A percentile compares a stretch with the other conserved stretches of the same genome.
Evolutionary conservation across 306 rosid species (phyloP).

Genomic region (Quercus wislizeni): DNA sequence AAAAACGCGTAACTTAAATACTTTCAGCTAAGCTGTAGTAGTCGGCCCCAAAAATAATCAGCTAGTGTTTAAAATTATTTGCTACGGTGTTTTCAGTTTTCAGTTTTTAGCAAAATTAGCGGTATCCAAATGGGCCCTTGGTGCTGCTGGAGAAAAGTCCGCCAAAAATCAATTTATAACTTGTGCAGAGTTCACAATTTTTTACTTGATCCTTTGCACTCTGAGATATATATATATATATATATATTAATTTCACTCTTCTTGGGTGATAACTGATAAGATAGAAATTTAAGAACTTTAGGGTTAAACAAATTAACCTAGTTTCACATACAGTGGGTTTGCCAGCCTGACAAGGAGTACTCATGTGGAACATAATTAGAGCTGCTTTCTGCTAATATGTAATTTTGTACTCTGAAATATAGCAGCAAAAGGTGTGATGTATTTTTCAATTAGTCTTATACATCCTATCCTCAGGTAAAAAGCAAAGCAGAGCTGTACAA

Average conservation of each 20-base stretch:
- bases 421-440: background rate
- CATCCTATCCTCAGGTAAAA: slow-evolving; percentile 55
- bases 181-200: background rate
- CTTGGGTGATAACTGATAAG: background rate
- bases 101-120: too few relatives aligned
- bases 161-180: background rate
- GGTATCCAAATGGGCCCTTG: too few relatives aligned
- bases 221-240: background rate
- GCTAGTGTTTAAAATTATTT: too few relatives aligned
- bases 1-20: too few relatives aligned
- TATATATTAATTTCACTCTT: background rate
- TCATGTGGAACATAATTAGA: background rate
- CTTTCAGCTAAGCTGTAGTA: too few relatives aligned
- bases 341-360: background rate
- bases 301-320: background rate
- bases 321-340: background rate
- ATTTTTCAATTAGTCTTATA: slow-evolving; percentile 8
- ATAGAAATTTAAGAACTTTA: background rate
- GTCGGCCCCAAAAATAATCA: too few relatives aligned
- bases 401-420: background rate
- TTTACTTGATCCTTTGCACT: background rate
- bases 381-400: background rate
- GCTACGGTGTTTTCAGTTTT: too few relatives aligned
- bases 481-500: slow-evolving; percentile 78
- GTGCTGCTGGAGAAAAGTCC: background rate